Conservation (phyloP, 768 basidiomycete genomes). For the Amyloporia xantha region DNA sequence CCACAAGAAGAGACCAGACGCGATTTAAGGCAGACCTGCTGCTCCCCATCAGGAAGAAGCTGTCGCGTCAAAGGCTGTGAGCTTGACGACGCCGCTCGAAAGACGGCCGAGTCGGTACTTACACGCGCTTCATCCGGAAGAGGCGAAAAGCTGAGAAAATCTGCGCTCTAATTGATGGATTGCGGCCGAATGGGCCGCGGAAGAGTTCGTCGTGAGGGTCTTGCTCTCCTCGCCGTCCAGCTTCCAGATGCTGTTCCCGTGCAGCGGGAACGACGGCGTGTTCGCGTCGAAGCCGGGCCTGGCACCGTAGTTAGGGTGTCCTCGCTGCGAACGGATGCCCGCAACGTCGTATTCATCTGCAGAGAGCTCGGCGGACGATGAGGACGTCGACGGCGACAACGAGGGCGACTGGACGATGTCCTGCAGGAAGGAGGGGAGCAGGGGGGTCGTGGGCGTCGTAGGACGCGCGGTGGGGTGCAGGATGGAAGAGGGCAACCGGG, state of each 20-base stretch:
- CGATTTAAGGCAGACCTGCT: not conserved
- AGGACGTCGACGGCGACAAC: conserved; percentile 42
- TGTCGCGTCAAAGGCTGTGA: not conserved
- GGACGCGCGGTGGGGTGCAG: conserved; percentile 30
- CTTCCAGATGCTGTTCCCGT: conserved; percentile 57
- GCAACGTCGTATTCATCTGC: conserved; percentile 41
- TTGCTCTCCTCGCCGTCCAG: conserved; percentile 67
- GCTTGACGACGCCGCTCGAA: not conserved
- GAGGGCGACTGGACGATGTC: conserved; percentile 64
- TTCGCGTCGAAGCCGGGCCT: not conserved
- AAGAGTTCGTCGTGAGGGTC: not conserved
- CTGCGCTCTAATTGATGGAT: not conserved
- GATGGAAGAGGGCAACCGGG: conserved; percentile 26
- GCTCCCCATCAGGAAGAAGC: not conserved
- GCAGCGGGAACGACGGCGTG: conserved; percentile 16
- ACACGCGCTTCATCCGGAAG: not conserved
- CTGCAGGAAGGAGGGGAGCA: conserved; percentile 74
- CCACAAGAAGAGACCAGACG: not conserved
- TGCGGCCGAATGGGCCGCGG: not conserved
- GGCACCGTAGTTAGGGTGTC: conserved; percentile 9
- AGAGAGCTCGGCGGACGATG: conserved; percentile 61
- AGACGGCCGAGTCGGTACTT: not conserved
- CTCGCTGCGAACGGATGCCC: conserved; percentile 9
- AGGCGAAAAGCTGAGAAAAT: not conserved
- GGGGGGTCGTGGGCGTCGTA: conserved; percentile 31